Percentiles rank a stretch among this genome's conserved stretches.
Evolutionary conservation across 768 basidiomycete species (phyloP).

Genomic region (Plicaturopsis crispa): DNA sequence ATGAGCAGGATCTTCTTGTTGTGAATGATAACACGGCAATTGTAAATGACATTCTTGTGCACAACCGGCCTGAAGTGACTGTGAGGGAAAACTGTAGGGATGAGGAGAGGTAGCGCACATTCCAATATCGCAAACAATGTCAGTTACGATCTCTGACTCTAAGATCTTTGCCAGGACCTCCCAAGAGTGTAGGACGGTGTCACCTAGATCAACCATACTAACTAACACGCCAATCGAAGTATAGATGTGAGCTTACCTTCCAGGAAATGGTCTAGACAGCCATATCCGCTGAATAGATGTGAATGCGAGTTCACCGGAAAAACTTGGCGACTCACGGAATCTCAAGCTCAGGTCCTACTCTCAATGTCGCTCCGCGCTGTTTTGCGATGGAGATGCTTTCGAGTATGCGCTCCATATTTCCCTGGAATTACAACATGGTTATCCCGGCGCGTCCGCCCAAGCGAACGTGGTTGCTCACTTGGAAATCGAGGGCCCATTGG

Average conservation of each 20-base stretch:
- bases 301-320: neutral
- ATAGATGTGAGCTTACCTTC: slow-evolving; percentile 52
- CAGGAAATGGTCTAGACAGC: slow-evolving; percentile 94
- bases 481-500: slow-evolving; percentile 96
- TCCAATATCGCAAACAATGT: slow-evolving; percentile 94
- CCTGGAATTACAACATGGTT: slow-evolving; percentile 38
- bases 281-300: slow-evolving; percentile 69
- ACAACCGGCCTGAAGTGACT: slow-evolving; percentile 70
- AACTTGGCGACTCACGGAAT: slow-evolving; percentile 56
- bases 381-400: slow-evolving; percentile 86
- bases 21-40: slow-evolving; percentile 87
- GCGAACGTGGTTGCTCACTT: slow-evolving; percentile 35
- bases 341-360: slow-evolving; percentile 96
- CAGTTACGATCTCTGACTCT: slow-evolving; percentile 64
- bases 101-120: slow-evolving; percentile 50
- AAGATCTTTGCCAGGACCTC: slow-evolving; percentile 93
- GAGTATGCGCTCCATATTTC: slow-evolving; percentile 88
- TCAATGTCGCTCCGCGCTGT: slow-evolving; percentile 75
- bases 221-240: neutral
- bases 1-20: slow-evolving; percentile 87
- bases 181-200: slow-evolving; percentile 96
- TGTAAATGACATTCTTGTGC: slow-evolving; percentile 98
- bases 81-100: neutral
- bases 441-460: neutral
- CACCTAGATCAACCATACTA: slow-evolving; percentile 45